Conservation (phyloP, 805 yeast genomes). For the Metschnikowia lunata region DNA sequence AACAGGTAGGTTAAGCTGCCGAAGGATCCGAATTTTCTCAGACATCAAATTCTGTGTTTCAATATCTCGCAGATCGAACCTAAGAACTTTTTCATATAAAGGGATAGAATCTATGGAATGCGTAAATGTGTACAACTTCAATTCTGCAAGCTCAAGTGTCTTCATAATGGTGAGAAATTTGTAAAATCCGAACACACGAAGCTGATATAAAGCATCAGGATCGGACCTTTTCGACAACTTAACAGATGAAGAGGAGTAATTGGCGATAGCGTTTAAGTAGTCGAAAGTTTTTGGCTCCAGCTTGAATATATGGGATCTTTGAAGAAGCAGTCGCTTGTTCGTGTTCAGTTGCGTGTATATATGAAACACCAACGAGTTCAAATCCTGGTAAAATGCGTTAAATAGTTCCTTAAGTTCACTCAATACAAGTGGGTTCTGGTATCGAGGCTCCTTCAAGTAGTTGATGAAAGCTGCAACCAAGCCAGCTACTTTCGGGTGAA, state of each 20-base stretch:
- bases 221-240: constrained; percentile 36
- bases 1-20: constrained; percentile 25
- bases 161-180: constrained; percentile 33
- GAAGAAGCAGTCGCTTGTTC: constrained; percentile 35
- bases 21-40: constrained; percentile 29
- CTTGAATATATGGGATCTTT: constrained; percentile 26
- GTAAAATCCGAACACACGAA: constrained; percentile 39
- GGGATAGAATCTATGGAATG: constrained; percentile 25
- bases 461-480: constrained; percentile 27
- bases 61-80: constrained; percentile 37
- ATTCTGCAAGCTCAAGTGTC: constrained; percentile 32
- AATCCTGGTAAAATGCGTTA: constrained; percentile 34
- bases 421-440: constrained; percentile 37
- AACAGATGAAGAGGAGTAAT: constrained; percentile 33
- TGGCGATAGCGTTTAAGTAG: constrained; percentile 39
- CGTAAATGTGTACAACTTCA: constrained; percentile 25
- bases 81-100: constrained; percentile 36
- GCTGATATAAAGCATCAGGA: constrained; percentile 33
- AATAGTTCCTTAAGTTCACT: constrained; percentile 32
- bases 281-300: constrained; percentile 31
- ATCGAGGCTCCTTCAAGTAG: constrained; percentile 41
- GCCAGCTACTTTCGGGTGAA: constrained; percentile 27
- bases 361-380: constrained; percentile 30
- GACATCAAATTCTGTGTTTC: constrained; percentile 32
- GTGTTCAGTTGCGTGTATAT: constrained; percentile 36